A percentile compares a stretch with the other conserved stretches of the same genome.
Evolutionary conservation across 2,329 filamentous ascomycete genomes (phyloP).

Genomic region (Aureobasidium sp.): DNA sequence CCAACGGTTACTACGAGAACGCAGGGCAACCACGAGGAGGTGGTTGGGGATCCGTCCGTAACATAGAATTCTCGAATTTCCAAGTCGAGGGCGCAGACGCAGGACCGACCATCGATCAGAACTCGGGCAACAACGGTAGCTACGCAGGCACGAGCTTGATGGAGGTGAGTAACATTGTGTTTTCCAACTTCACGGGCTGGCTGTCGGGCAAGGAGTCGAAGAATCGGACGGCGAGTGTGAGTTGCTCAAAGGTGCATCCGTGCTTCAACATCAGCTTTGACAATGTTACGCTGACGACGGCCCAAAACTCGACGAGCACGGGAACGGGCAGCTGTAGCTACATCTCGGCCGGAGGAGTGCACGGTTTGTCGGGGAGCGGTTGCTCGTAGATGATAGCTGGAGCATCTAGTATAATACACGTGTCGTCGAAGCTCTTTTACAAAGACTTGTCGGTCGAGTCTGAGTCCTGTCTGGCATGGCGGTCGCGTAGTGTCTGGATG

Average conservation of each 20-base stretch:
- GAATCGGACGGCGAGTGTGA: conserved; percentile 34
- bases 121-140: conserved; percentile 45
- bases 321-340: conserved; percentile 33
- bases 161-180: conserved; percentile 43
- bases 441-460: background rate
- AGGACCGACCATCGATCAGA: conserved; percentile 41
- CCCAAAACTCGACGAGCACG: conserved; percentile 28
- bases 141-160: conserved; percentile 45
- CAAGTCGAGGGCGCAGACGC: conserved; percentile 39
- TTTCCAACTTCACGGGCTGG: conserved; percentile 47
- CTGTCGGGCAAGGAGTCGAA: conserved; percentile 30
- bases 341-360: conserved; percentile 32
- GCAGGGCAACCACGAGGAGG: conserved; percentile 44
- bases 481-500: conserved; percentile 2
- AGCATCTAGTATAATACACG: background rate
- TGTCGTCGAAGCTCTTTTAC: background rate
- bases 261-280: conserved; percentile 46
- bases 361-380: conserved; percentile 12
- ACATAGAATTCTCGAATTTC: conserved; percentile 48
- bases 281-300: conserved; percentile 32
- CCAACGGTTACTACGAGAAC: conserved; percentile 39
- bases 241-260: conserved; percentile 42
- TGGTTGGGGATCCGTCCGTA: conserved; percentile 48
- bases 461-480: background rate
- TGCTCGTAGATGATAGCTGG: background rate